A percentile compares a stretch with the other conserved stretches of the same genome.
Evolutionary conservation across 352 stramenopile genomes (phyloP).

Genomic region (Phytophthora boehmeriae): DNA sequence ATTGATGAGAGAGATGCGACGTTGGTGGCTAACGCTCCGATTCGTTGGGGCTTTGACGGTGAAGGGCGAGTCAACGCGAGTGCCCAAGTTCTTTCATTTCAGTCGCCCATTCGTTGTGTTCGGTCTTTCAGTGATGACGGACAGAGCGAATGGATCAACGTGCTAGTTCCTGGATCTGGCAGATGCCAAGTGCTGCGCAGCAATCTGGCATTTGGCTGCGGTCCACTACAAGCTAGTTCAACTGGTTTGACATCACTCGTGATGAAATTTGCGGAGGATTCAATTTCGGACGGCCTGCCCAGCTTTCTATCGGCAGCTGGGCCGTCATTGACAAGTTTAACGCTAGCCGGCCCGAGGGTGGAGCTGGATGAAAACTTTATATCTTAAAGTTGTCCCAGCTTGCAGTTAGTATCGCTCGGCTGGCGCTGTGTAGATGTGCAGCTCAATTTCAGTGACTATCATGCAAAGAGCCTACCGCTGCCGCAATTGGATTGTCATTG

Average conservation of each 20-base stretch:
- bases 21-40: neutral
- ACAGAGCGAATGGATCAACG: neutral
- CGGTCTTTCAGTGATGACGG: conserved; percentile 10
- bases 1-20: neutral
- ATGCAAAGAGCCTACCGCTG: neutral
- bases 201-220: neutral
- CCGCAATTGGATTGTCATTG: conserved; percentile 1
- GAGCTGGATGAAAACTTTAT: neutral
- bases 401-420: neutral
- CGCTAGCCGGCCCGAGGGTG: too few relatives aligned
- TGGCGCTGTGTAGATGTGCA: neutral
- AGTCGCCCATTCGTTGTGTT: neutral
- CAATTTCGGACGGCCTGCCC: neutral
- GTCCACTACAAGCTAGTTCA: neutral
- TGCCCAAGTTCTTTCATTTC: neutral
- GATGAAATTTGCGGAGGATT: neutral
- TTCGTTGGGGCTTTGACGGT: neutral
- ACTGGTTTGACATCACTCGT: neutral
- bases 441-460: conserved; percentile 3
- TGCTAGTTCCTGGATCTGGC: neutral
- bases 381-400: neutral
- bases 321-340: neutral
- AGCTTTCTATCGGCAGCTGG: neutral
- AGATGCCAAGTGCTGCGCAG: conserved; percentile 2
- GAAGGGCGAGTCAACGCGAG: neutral